Evolutionary conservation across 108 stramenopile species (phyloP).

Genomic region (Discostella pseudostelligera): DNA sequence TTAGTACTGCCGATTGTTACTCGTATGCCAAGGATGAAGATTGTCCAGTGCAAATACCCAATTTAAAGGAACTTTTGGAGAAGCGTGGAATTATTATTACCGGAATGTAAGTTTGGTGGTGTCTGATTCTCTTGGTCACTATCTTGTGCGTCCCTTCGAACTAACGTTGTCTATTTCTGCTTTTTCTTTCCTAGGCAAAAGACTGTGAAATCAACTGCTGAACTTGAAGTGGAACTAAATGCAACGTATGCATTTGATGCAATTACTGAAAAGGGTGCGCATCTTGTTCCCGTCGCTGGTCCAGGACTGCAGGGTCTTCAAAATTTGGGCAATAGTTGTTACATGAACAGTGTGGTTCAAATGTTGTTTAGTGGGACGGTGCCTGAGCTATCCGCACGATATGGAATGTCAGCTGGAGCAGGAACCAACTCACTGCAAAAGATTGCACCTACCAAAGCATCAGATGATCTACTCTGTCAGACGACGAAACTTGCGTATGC

Average conservation of each 20-base stretch:
- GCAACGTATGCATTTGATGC: constrained; percentile 89
- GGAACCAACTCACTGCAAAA: constrained; percentile 39
- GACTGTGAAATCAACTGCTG: constrained; percentile 96
- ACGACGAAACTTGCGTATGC: constrained; percentile 75
- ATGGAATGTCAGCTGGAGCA: constrained; percentile 50
- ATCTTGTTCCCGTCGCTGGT: constrained; percentile 84
- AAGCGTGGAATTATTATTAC: constrained; percentile 89
- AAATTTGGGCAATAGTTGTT: constrained; percentile 98
- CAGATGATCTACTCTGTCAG: constrained; percentile 70
- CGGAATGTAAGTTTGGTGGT: constrained; percentile 43
- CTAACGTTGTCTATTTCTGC: background rate
- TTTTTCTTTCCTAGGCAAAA: constrained; percentile 59
- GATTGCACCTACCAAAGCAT: constrained; percentile 53
- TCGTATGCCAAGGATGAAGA: constrained; percentile 98
- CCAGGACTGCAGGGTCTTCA: constrained; percentile 90
- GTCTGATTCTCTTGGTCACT: background rate
- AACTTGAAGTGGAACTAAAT: constrained; percentile 97
- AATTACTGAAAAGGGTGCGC: constrained; percentile 90
- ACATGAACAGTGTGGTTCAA: constrained; percentile 93
- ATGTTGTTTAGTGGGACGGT: constrained; percentile 65
- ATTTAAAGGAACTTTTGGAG: constrained; percentile 87
- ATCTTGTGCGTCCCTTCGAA: background rate
- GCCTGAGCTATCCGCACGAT: constrained; percentile 79
- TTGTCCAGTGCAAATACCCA: constrained; percentile 94
- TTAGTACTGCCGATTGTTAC: constrained; percentile 92